phyloP scores from a whole-genome alignment of 169 alveolate species.

The Eimeria maxima region DNA sequence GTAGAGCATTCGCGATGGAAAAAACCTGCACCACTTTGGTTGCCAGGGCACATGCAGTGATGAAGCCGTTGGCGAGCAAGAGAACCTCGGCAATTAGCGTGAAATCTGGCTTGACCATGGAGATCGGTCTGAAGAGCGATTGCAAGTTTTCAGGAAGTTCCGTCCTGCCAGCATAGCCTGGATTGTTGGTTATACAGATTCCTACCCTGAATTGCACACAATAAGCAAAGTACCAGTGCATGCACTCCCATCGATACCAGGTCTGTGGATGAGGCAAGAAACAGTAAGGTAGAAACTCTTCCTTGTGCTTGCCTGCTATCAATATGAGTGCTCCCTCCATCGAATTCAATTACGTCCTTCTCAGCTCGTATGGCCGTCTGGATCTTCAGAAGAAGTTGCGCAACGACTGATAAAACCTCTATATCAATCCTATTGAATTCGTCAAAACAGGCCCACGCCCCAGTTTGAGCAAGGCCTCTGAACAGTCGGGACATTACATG shows the following conservation, averaged over 20 bases:
- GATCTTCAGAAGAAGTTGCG: constrained; percentile 96
- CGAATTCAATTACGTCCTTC: constrained; percentile 87
- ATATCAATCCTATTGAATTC: constrained; percentile 98
- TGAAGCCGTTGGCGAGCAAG: constrained; percentile 97
- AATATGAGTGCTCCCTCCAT: constrained; percentile 78
- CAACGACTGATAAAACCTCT: constrained; percentile 96
- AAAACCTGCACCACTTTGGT: constrained; percentile 96
- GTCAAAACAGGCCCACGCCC: constrained; percentile 99
- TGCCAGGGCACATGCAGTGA: constrained; percentile 95
- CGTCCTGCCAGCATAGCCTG: constrained; percentile 98
- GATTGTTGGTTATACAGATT: constrained; percentile 97
- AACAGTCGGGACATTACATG: constrained; percentile 95
- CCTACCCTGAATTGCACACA: constrained; percentile 92
- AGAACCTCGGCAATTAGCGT: constrained; percentile 96
- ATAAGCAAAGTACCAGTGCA: constrained; percentile 93
- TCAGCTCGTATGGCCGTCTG: constrained; percentile 94
- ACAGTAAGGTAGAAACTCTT: no score
- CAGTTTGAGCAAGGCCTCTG: constrained; percentile 97
- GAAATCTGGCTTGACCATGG: constrained; percentile 99
- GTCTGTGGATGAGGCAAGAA: background rate
- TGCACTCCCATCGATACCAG: background rate
- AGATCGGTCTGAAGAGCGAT: constrained; percentile 97
- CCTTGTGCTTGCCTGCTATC: constrained; percentile 50
- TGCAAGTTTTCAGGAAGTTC: constrained; percentile 98
- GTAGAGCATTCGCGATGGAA: constrained; percentile 90